Base-by-base conservation (phyloP, 257 asterid genomes). In the Cordia subcordata region DNA sequence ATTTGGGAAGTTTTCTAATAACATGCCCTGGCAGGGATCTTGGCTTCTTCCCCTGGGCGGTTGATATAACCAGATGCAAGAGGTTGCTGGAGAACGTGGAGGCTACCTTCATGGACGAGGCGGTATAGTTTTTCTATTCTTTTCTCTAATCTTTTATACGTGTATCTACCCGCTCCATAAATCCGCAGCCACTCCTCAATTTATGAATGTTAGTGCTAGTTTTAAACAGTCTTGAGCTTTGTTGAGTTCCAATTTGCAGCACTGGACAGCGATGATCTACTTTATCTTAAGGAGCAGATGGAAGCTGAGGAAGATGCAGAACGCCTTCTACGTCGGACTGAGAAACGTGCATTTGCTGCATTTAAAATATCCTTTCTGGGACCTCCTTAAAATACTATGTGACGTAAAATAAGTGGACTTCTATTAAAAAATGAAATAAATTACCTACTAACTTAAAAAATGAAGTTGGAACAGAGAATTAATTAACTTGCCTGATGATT, bases 61-160 rank as follows among this genome's bases (percentile, higher is more conserved):
- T 70, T 88, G 71, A 86, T 75, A 53, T 73, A 66, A 59, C 49
- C 82, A 92, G 99, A 92, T 92, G 99, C 99, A 88, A 82, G 99
- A 92, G 59, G 94, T 82, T 81, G 86, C 95, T 49, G 99, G 96
- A 66, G 99, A 92, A 78, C 96, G 99, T 68, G 99, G 99, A 57
- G 99, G 99, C 33, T 92, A 92, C 68, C 99, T 92, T 77, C 99
- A 92, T 68, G 99, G 99, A 55, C 88, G 97, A 66, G 99, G 99
- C 77, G 99, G 99, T 92, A 82, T 55, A 40, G 23, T 38, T 58
- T 73, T 49, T 68, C 50, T n/a, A 6, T 27, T 27, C n/a, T n/a
- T n/a, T 3, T 27, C 35, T 27, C 35, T 47, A 50, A 13, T 52
- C 5, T 57, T 45, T 18, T 12, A 17, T 50, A 17, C 17, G 5